Evolutionary conservation across 495 filamentous ascomycete genomes (phyloP).

Genomic region (Lasiosphaeriaceae sp.): DNA sequence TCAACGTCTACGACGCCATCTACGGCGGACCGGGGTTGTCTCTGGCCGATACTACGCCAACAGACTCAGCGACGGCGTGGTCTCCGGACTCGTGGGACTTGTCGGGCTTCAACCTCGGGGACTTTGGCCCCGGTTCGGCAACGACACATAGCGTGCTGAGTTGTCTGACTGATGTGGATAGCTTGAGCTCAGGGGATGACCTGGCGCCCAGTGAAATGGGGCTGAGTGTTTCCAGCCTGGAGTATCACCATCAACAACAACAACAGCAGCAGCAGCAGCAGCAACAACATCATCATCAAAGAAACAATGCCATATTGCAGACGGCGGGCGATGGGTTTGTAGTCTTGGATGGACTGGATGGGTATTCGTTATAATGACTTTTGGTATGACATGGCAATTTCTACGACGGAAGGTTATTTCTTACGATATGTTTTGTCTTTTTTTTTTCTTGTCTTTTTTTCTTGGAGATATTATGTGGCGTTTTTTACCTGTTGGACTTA

Average conservation of each 20-base stretch:
- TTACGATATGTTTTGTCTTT: neutral
- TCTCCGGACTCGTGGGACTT: slow-evolving; percentile 56
- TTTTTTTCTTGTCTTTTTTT: neutral
- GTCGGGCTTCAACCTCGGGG: slow-evolving; percentile 42
- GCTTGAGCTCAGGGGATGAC: slow-evolving; percentile 56
- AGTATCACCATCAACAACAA: slow-evolving; percentile 15
- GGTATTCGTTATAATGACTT: neutral
- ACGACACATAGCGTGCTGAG: slow-evolving; percentile 66
- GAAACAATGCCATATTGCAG: no score
- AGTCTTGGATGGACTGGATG: neutral
- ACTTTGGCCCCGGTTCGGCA: slow-evolving; percentile 35
- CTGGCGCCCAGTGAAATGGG: slow-evolving; percentile 32
- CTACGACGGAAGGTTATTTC: neutral
- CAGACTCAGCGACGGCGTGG: slow-evolving; percentile 38
- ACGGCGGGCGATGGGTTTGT: neutral
- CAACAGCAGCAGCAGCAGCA: neutral
- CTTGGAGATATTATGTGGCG: no score
- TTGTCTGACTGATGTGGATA: slow-evolving; percentile 69
- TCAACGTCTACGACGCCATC: slow-evolving; percentile 79
- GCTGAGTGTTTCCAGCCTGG: slow-evolving; percentile 31
- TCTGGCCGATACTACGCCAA: slow-evolving; percentile 36
- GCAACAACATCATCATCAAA: neutral
- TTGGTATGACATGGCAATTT: neutral
- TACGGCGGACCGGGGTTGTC: slow-evolving; percentile 63
- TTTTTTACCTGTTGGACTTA: neutral